phyloP scores from a whole-genome alignment of 352 stramenopile genomes.

The Pythium guiyangense region DNA sequence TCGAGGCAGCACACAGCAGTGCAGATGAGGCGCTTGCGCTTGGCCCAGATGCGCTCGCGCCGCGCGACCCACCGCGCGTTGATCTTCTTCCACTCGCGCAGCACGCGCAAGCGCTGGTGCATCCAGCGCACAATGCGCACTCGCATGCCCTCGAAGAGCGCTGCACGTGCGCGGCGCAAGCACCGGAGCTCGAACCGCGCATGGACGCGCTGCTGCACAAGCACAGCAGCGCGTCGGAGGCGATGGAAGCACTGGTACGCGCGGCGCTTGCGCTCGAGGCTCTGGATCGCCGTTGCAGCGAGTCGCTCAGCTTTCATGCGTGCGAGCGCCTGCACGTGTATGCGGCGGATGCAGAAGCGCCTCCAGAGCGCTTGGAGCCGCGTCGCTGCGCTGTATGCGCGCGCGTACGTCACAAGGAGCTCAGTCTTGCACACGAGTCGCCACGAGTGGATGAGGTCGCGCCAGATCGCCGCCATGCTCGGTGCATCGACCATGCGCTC shows the following conservation, averaged over 20 bases:
- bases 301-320: constrained; percentile 35
- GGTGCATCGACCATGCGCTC: constrained; percentile 39
- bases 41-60: constrained; percentile 38
- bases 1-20: constrained; percentile 25
- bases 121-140: constrained; percentile 47
- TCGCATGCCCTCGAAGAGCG: constrained; percentile 41
- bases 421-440: constrained; percentile 28
- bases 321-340: constrained; percentile 14
- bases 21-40: constrained; percentile 30
- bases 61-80: constrained; percentile 38
- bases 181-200: constrained; percentile 29
- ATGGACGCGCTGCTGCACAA: constrained; percentile 23
- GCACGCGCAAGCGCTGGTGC: constrained; percentile 26
- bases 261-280: constrained; percentile 21
- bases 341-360: constrained; percentile 14
- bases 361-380: constrained; percentile 41
- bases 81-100: constrained; percentile 45
- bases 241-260: constrained; percentile 19
- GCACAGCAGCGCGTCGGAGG: constrained; percentile 4
- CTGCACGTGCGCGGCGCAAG: constrained; percentile 24
- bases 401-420: constrained; percentile 21
- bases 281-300: constrained; percentile 45
- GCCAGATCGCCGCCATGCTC: constrained; percentile 37
- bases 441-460: constrained; percentile 42
- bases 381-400: constrained; percentile 43